These are phyloP conservation scores for Paratinospora sagittata DNA, from an alignment of 164 flowering plant genomes.

Conservation along the genomic window DNA sequence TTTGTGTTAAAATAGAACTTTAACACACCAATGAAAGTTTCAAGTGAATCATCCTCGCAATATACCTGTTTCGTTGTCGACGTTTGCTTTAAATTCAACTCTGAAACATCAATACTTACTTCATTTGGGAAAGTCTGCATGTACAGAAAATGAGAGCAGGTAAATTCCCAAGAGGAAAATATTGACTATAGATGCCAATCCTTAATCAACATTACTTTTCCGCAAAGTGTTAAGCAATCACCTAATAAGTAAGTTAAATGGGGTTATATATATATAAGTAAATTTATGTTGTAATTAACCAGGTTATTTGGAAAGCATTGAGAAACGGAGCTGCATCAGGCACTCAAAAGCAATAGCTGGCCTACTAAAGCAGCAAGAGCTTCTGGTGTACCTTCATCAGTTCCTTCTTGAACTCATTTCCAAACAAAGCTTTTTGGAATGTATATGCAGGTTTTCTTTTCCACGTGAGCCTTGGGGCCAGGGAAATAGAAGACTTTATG, in stretches of 20 bases:
- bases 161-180: background rate
- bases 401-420: background rate
- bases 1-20: background rate
- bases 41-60: background rate
- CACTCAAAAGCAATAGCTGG: background rate
- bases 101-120: constrained; percentile 46
- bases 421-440: background rate
- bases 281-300: background rate
- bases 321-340: background rate
- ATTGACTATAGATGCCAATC: background rate
- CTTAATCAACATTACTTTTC: background rate
- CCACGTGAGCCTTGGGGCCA: background rate
- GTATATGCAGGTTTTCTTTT: background rate
- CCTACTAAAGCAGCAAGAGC: background rate
- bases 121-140: constrained; percentile 47
- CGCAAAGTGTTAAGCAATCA: background rate
- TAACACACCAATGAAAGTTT: background rate
- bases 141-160: background rate
- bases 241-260: background rate
- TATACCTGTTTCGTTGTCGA: constrained; percentile 36
- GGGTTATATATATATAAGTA: background rate
- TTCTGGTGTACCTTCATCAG: background rate
- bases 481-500: too few relatives aligned
- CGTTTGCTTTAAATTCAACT: constrained; percentile 30
- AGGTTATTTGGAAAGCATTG: background rate